phyloP scores from a whole-genome alignment of 345 rosid genomes.

The Cardamine chenopodiifolia region DNA sequence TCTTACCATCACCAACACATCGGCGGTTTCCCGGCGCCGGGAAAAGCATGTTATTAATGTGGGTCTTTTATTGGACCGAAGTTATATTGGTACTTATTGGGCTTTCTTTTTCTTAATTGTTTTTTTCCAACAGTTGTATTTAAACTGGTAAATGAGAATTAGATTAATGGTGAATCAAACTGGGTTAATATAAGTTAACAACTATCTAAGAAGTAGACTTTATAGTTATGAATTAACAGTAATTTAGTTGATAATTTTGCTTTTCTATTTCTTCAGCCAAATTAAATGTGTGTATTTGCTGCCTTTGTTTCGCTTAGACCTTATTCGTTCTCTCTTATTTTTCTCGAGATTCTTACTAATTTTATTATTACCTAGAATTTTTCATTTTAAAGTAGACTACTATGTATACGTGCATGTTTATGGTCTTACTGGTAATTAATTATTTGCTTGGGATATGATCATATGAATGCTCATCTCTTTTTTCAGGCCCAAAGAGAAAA shows the following conservation, averaged over 20 bases:
- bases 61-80: background rate
- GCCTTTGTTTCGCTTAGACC: background rate
- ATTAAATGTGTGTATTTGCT: too few species aligned
- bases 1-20: slow-evolving; percentile 27
- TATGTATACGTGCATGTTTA: background rate
- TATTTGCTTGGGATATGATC: background rate
- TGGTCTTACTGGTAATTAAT: background rate
- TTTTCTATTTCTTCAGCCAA: too few species aligned
- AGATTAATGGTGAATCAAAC: background rate
- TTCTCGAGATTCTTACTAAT: background rate
- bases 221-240: too few species aligned
- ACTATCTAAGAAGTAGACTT: too few species aligned
- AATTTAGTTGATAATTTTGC: too few species aligned
- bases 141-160: background rate
- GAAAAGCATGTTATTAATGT: background rate
- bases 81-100: slow-evolving; percentile 1
- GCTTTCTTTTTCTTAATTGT: background rate
- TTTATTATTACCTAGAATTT: background rate
- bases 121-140: background rate
- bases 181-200: too few species aligned
- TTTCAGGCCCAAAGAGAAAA: too few species aligned
- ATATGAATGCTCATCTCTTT: background rate
- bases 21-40: slow-evolving; percentile 25
- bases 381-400: background rate
- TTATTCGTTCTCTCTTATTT: background rate